phyloP scores from a whole-genome alignment of 257 asterid species.

The Linaria vulgaris region DNA sequence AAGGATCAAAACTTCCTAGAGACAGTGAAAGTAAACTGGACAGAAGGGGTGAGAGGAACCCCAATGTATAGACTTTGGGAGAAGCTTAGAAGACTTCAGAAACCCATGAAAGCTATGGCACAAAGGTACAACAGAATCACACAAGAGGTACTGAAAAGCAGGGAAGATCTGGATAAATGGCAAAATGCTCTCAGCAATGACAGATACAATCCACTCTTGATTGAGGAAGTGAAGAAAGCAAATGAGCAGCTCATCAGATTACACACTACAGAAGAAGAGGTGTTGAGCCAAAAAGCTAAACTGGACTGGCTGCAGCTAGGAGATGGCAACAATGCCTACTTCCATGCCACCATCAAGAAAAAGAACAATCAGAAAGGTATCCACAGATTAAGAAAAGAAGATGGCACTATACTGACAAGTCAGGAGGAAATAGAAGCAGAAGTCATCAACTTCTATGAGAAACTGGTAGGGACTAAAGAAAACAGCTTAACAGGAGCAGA shows the following conservation, averaged over 20 bases:
- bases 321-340: not conserved
- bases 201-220: not conserved
- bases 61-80: not conserved
- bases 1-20: not conserved
- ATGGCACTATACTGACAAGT: no score
- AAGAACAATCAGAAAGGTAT: no score
- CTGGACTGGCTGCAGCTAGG: no score
- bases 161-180: not conserved
- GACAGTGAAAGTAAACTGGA: not conserved
- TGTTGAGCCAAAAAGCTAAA: no score
- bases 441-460: not conserved
- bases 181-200: not conserved
- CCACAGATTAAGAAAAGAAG: no score
- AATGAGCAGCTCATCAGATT: no score
- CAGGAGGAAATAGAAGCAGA: not conserved
- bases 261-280: no score
- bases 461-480: not conserved
- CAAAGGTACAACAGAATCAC: not conserved
- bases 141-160: fast-evolving
- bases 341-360: not conserved
- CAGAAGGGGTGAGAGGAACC: not conserved
- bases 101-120: not conserved
- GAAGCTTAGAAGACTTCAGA: not conserved
- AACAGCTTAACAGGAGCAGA: not conserved
- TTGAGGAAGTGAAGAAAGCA: not conserved